phyloP scores from a whole-genome alignment of 1,284 basidiomycete species.

The Marasmius tenuissimus region DNA sequence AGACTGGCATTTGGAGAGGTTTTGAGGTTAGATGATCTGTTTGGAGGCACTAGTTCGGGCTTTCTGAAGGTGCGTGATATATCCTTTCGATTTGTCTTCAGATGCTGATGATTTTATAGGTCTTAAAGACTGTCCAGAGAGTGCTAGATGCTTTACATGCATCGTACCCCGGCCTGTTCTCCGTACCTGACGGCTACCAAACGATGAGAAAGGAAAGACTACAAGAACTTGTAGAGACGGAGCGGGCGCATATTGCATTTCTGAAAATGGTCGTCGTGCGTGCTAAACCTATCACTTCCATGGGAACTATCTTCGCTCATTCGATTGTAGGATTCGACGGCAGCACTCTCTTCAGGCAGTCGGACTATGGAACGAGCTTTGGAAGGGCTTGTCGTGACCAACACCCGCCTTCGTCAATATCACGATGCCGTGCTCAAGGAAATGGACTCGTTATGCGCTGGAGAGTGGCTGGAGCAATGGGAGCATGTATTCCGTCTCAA shows the following conservation, averaged over 20 bases:
- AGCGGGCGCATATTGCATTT: constrained; percentile 28
- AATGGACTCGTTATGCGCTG: constrained; percentile 18
- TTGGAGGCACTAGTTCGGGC: constrained; percentile 28
- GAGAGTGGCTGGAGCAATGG: constrained; percentile 25
- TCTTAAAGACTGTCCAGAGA: constrained; percentile 34
- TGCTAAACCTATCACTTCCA: not conserved
- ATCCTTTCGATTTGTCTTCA: not conserved
- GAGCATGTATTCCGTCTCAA: constrained; percentile 30
- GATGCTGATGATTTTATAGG: constrained; percentile 18
- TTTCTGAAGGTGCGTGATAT: constrained; percentile 33
- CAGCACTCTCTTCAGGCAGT: constrained; percentile 27
- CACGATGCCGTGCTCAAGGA: constrained; percentile 29
- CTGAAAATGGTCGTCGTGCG: constrained; percentile 25
- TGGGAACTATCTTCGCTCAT: not conserved
- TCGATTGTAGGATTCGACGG: constrained; percentile 26
- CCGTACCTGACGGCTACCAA: constrained; percentile 24
- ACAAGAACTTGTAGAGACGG: constrained; percentile 30
- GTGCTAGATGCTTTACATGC: constrained; percentile 33
- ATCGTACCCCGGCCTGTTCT: constrained; percentile 35
- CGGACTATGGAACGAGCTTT: constrained; percentile 25
- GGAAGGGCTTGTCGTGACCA: constrained; percentile 32
- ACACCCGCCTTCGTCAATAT: constrained; percentile 30
- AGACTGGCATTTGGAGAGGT: constrained; percentile 36
- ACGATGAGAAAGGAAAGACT: constrained; percentile 23
- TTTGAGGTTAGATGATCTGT: constrained; percentile 34